Conservation (phyloP, 164 flowering plant genomes). For the Tetracentron sinense region DNA sequence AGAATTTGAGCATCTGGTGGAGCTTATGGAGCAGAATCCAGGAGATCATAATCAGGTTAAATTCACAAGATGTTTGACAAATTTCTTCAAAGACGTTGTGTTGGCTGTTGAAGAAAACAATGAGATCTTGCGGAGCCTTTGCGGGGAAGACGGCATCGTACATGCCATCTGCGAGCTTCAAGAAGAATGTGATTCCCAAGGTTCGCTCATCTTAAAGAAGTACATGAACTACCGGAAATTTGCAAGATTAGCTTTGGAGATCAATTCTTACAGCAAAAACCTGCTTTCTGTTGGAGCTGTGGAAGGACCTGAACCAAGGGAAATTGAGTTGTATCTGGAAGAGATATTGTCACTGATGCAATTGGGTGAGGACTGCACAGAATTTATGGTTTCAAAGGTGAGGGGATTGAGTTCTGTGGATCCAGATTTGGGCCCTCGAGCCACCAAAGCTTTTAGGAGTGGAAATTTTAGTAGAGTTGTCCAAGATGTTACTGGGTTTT, state of each 20-base stretch:
- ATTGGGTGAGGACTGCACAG: slow-evolving; percentile 84
- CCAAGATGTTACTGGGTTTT: slow-evolving; percentile 87
- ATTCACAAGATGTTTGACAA: slow-evolving; percentile 75
- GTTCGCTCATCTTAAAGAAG: slow-evolving; percentile 60
- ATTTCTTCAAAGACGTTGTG: slow-evolving; percentile 84
- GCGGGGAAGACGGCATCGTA: slow-evolving; percentile 88
- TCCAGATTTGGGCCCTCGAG: slow-evolving; percentile 75
- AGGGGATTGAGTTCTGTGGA: slow-evolving; percentile 70
- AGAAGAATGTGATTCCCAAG: slow-evolving; percentile 86
- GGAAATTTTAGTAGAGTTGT: slow-evolving; percentile 70
- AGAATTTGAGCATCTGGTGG: slow-evolving; percentile 69
- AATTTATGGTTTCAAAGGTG: slow-evolving; percentile 83
- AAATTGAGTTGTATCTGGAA: slow-evolving; percentile 75
- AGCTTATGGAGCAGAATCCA: slow-evolving; percentile 48
- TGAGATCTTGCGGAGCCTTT: slow-evolving; percentile 60
- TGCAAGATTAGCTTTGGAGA: slow-evolving; percentile 60
- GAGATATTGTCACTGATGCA: slow-evolving; percentile 75
- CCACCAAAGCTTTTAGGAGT: slow-evolving; percentile 79
- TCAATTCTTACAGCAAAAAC: slow-evolving; percentile 68
- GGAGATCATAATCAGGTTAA: slow-evolving; percentile 31
- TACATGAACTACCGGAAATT: slow-evolving; percentile 81
- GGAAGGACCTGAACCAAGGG: slow-evolving; percentile 93
- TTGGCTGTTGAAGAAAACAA: slow-evolving; percentile 81
- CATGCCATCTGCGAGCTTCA: slow-evolving; percentile 87
- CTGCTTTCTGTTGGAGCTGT: slow-evolving; percentile 57